Percentiles rank a stretch among this genome's conserved stretches.
phyloP scores from a whole-genome alignment of 83 land plant species.

The Picea mariana region DNA sequence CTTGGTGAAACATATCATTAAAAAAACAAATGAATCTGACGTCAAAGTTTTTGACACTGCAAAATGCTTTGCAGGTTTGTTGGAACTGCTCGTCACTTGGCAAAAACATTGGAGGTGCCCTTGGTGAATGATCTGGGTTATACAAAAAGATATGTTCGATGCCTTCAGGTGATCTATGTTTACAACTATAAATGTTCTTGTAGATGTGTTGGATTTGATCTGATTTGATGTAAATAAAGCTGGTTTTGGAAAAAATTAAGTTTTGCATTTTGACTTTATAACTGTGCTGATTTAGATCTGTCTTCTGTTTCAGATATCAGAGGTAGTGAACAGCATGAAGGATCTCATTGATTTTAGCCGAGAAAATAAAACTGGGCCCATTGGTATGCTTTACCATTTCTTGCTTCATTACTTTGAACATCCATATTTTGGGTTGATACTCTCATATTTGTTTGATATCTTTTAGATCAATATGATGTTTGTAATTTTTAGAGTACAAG shows the following conservation, averaged over 20 bases:
- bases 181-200: neutral
- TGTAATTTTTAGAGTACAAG: no score
- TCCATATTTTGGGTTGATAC: no score
- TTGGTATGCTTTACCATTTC: conserved; percentile 57
- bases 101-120: conserved; percentile 97
- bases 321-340: conserved; percentile 99
- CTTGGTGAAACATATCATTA: no score
- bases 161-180: conserved; percentile 80
- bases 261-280: neutral
- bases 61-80: conserved; percentile 71
- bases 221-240: neutral
- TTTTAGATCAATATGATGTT: no score
- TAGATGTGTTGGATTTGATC: neutral
- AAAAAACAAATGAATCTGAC: no score
- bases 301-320: conserved; percentile 77
- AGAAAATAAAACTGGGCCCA: conserved; percentile 80
- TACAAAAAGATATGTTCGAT: conserved; percentile 99
- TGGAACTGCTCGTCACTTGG: conserved; percentile 86
- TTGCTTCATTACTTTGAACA: no score
- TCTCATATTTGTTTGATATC: no score
- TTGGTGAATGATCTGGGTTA: conserved; percentile 98
- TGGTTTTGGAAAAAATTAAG: neutral
- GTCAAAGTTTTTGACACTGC: no score
- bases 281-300: neutral
- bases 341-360: conserved; percentile 96